These are phyloP conservation scores for Quercus wislizeni DNA, from an alignment of 306 rosid genomes.

Conservation along the genomic window DNA sequence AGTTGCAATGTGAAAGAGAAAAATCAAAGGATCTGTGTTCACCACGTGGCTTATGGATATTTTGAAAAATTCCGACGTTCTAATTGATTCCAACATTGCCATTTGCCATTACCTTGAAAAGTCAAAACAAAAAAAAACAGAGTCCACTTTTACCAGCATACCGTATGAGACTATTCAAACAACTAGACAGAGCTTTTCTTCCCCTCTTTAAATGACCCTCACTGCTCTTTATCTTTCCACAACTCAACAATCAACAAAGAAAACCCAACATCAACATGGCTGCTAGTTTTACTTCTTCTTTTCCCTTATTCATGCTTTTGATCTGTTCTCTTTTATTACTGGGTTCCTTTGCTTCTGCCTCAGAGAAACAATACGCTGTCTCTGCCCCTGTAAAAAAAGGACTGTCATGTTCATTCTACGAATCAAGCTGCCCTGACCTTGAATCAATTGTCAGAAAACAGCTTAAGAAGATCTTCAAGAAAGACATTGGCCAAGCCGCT, in stretches of 20 bases:
- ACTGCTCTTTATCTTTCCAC: background rate
- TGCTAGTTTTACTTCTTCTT: background rate
- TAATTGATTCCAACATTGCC: background rate
- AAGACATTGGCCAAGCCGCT: conserved; percentile 65
- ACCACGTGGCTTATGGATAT: background rate
- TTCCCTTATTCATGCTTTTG: conserved; percentile 2
- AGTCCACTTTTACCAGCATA: no score
- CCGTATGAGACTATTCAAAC: background rate
- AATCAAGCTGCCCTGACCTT: conserved; percentile 43
- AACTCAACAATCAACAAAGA: background rate
- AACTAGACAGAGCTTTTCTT: background rate
- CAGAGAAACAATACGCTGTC: conserved; percentile 15
- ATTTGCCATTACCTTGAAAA: no score
- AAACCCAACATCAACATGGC: conserved; percentile 20
- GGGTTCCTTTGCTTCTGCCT: conserved; percentile 3
- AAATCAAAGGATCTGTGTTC: background rate
- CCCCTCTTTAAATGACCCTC: conserved; percentile 1
- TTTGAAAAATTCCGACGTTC: background rate
- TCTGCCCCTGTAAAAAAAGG: conserved; percentile 20
- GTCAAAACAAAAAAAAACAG: no score
- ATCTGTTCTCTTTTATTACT: conserved; percentile 19
- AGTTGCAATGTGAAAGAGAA: background rate
- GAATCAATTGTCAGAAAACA: conserved; percentile 47
- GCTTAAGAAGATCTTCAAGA: conserved; percentile 49
- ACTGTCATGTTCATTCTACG: conserved; percentile 36